phyloP scores from a whole-genome alignment of 345 rosid species.

The Euphorbia tirucalli region DNA sequence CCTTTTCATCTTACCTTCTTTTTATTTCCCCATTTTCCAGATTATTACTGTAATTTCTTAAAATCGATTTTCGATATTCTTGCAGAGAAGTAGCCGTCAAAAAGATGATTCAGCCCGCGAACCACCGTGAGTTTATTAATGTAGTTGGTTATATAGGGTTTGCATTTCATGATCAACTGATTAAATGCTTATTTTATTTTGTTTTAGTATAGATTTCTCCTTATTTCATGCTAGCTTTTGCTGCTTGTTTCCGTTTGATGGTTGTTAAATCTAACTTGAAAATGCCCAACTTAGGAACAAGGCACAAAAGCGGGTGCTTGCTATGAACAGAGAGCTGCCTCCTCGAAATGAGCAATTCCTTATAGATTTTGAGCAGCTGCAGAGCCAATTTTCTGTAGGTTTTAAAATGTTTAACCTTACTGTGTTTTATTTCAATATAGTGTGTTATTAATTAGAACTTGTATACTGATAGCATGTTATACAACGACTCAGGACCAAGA shows the following conservation, averaged over 20 bases:
- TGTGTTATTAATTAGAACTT: neutral
- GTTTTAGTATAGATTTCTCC: neutral
- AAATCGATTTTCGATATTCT: constrained; percentile 5
- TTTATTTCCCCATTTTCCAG: neutral
- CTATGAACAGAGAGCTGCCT: constrained; percentile 78
- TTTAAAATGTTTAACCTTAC: neutral
- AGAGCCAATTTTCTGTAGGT: constrained; percentile 64
- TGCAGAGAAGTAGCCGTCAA: constrained; percentile 70
- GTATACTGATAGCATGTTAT: constrained; percentile 15
- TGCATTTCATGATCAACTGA: neutral
- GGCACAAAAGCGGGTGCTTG: constrained; percentile 82
- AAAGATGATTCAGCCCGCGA: constrained; percentile 78
- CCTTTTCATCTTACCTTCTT: neutral
- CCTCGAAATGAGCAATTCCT: constrained; percentile 91
- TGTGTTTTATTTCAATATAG: neutral
- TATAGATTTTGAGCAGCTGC: constrained; percentile 82
- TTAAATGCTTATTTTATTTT: neutral
- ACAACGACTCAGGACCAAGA: constrained; percentile 59
- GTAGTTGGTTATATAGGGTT: neutral
- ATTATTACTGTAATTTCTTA: neutral
- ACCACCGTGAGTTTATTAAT: constrained; percentile 55
- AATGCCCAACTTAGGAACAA: constrained; percentile 52
- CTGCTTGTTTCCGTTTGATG: neutral
- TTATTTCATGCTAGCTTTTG: neutral
- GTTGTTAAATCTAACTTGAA: constrained; percentile 3